These are phyloP conservation scores for Vigna angularis DNA, from an alignment of 306 rosid genomes.

Conservation along the genomic window DNA sequence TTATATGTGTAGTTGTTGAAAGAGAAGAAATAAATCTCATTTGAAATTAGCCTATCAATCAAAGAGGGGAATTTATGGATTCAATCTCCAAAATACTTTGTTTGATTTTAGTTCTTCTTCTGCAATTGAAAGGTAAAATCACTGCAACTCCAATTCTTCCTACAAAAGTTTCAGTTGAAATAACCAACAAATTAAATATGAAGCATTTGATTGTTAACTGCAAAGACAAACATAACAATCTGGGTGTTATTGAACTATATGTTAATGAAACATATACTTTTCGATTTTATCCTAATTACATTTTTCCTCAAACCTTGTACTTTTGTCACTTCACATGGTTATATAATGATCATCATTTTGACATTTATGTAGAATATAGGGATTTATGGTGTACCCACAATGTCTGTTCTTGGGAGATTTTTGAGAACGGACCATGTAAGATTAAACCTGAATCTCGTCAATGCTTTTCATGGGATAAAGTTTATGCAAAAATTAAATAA, in stretches of 20 bases:
- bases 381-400: background rate
- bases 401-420: background rate
- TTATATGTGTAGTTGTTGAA: background rate
- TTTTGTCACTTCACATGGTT: background rate
- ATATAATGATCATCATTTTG: background rate
- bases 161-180: background rate
- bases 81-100: background rate
- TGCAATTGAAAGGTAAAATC: too few species aligned
- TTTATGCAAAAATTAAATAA: too few species aligned
- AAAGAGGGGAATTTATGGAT: background rate
- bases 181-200: background rate
- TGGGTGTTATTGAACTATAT: background rate
- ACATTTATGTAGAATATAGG: background rate
- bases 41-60: background rate
- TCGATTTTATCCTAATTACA: accelerated
- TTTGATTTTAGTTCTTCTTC: too few species aligned
- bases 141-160: background rate
- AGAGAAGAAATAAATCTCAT: background rate
- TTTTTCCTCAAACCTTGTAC: background rate
- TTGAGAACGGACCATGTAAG: background rate
- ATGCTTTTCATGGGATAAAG: background rate
- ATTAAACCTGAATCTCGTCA: background rate
- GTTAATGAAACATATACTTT: background rate
- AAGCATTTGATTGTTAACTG: background rate
- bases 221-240: background rate